These are phyloP conservation scores for Gastrodia elata DNA, from an alignment of 106 monocot species.

Conservation along the genomic window DNA sequence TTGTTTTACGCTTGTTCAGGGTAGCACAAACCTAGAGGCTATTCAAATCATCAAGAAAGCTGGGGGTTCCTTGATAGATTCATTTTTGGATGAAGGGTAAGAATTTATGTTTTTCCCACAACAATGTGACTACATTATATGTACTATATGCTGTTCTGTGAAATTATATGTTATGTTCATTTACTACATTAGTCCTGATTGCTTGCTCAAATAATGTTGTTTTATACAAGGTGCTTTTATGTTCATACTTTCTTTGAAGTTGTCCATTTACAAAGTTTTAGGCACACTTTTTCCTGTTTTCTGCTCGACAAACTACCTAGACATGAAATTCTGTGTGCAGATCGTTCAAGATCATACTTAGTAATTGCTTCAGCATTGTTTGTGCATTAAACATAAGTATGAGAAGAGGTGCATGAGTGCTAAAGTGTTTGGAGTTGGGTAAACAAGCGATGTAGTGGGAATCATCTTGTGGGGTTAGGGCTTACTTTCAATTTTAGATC, in stretches of 20 bases:
- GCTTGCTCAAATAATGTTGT: neutral
- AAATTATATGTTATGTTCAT: neutral
- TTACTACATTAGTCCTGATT: neutral
- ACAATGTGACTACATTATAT: neutral
- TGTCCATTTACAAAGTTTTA: neutral
- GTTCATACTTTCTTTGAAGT: neutral
- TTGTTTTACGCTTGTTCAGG: constrained; percentile 35
- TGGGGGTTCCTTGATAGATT: constrained; percentile 90
- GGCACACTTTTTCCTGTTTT: neutral
- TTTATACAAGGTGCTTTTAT: neutral
- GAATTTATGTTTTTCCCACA: constrained; percentile 1
- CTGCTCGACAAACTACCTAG: neutral
- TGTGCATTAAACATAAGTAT: no score
- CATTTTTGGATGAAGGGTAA: constrained; percentile 98
- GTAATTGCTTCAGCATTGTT: no score
- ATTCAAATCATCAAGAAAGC: constrained; percentile 96
- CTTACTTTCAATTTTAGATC: no score
- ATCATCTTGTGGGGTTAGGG: no score
- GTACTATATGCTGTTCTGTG: neutral
- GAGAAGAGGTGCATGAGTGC: no score
- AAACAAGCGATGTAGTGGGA: no score
- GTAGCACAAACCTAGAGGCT: constrained; percentile 74
- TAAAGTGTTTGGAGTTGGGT: no score
- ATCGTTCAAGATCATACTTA: no score
- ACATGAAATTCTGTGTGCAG: neutral